Evolutionary conservation across 75 land plant genomes (phyloP).

Genomic region (Selaginella moellendorffii): DNA sequence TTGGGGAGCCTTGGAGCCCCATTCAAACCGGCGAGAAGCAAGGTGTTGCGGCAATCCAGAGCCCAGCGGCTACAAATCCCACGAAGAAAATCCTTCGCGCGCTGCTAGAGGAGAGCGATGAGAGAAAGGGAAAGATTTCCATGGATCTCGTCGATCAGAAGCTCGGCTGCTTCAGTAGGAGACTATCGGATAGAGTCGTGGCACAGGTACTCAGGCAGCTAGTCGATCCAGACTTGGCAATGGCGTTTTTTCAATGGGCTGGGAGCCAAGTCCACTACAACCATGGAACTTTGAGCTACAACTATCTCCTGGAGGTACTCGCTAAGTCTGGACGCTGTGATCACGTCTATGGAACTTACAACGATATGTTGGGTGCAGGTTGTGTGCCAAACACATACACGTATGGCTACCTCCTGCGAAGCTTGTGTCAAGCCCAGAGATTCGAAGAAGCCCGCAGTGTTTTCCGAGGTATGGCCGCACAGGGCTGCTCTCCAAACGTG

Average conservation of each 20-base stretch:
- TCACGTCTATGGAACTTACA: slow-evolving; percentile 38
- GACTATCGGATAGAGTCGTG: slow-evolving; percentile 34
- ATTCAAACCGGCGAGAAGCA: neutral
- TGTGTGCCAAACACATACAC: slow-evolving; percentile 36
- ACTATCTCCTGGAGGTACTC: slow-evolving; percentile 46
- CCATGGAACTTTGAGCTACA: slow-evolving; percentile 18
- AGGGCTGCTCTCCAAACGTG: too few species aligned
- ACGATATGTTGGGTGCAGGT: slow-evolving; percentile 32
- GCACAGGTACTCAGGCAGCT: slow-evolving; percentile 43
- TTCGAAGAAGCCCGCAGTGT: slow-evolving; percentile 47
- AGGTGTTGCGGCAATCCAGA: too few species aligned
- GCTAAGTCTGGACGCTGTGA: slow-evolving; percentile 44
- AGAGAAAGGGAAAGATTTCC: too few species aligned
- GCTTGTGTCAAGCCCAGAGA: slow-evolving; percentile 31
- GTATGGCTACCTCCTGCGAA: slow-evolving; percentile 44
- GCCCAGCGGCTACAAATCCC: too few species aligned
- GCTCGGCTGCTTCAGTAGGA: slow-evolving; percentile 2
- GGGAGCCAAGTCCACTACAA: neutral
- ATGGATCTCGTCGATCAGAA: neutral
- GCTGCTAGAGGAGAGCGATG: too few species aligned
- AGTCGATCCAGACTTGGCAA: slow-evolving; percentile 47
- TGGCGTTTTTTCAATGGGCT: neutral
- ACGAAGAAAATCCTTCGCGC: too few species aligned
- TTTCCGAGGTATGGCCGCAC: slow-evolving; percentile 39
- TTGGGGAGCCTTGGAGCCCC: neutral